Evolutionary conservation across 352 stramenopile genomes (phyloP).

Genomic region (Pythium coloratum): DNA sequence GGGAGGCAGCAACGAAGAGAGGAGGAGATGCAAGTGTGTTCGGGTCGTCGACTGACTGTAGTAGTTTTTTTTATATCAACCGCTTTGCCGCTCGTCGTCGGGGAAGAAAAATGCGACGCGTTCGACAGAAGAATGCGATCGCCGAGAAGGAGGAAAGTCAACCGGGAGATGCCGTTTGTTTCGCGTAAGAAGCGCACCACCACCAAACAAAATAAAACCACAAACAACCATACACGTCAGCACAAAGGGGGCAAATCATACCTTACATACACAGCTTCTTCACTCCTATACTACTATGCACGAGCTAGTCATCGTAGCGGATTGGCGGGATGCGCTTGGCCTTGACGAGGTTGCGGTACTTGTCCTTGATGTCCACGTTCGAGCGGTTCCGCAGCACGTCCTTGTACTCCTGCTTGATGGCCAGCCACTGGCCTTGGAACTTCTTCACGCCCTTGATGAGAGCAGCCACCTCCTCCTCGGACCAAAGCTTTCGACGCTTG

Average conservation of each 20-base stretch:
- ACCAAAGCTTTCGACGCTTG: constrained; percentile 44
- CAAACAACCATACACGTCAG: neutral
- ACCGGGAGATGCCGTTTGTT: neutral
- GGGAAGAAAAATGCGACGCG: neutral
- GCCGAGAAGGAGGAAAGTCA: neutral
- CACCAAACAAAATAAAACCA: constrained; percentile 1
- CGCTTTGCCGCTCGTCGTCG: constrained; percentile 4
- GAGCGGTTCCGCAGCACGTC: constrained; percentile 47
- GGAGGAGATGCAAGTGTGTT: constrained; percentile 11
- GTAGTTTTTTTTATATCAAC: constrained; percentile 12
- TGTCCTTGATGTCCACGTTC: constrained; percentile 85
- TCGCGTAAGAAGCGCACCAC: neutral
- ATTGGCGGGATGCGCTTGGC: constrained; percentile 37
- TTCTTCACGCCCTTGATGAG: constrained; percentile 57
- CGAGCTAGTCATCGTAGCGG: constrained; percentile 3
- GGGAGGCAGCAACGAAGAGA: neutral
- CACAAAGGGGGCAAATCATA: neutral
- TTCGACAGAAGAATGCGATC: neutral
- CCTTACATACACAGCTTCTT: neutral
- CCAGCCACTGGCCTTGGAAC: constrained; percentile 54
- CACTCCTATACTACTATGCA: neutral
- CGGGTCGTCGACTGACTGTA: constrained; percentile 1
- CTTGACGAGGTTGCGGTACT: constrained; percentile 75
- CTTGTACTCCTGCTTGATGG: constrained; percentile 63
- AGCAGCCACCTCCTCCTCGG: constrained; percentile 50